These are phyloP conservation scores for Suillus bovinus DNA, from an alignment of 768 basidiomycete species.

Conservation along the genomic window DNA sequence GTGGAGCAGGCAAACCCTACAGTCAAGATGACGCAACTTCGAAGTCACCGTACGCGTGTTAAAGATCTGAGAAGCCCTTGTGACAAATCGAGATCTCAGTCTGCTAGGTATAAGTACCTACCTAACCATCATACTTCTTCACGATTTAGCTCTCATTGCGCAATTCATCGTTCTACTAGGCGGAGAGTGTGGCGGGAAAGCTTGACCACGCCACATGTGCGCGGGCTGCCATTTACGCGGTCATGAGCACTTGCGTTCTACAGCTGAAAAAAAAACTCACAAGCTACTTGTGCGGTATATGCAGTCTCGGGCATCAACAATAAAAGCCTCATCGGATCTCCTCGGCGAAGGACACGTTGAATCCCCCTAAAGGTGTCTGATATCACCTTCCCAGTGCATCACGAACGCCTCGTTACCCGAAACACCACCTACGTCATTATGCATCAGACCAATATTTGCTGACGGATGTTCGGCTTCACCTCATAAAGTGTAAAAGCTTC, in stretches of 20 bases:
- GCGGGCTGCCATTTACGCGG: too few species aligned
- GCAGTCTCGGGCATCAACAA: background rate
- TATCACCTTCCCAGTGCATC: background rate
- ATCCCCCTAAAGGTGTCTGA: background rate
- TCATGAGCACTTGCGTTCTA: background rate
- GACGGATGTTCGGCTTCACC: background rate
- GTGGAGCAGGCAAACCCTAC: constrained; percentile 1
- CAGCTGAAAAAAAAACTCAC: background rate
- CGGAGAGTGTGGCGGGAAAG: background rate
- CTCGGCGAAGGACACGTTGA: background rate
- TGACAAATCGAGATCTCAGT: constrained; percentile 1
- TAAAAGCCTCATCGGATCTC: background rate
- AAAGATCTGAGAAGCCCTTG: constrained; percentile 2
- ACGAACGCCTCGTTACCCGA: background rate
- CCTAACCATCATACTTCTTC: background rate
- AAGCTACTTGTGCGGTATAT: background rate
- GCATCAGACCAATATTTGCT: background rate
- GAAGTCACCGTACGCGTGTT: constrained; percentile 3
- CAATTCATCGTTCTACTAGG: background rate
- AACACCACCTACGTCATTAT: background rate
- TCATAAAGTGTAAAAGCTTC: background rate
- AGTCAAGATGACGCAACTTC: constrained; percentile 1
- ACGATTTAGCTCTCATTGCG: background rate
- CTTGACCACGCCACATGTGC: too few species aligned
- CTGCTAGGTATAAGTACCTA: constrained; percentile 1